Base-by-base conservation (phyloP, 2,329 filamentous ascomycete genomes). In the Apiospora phragmitis region DNA sequence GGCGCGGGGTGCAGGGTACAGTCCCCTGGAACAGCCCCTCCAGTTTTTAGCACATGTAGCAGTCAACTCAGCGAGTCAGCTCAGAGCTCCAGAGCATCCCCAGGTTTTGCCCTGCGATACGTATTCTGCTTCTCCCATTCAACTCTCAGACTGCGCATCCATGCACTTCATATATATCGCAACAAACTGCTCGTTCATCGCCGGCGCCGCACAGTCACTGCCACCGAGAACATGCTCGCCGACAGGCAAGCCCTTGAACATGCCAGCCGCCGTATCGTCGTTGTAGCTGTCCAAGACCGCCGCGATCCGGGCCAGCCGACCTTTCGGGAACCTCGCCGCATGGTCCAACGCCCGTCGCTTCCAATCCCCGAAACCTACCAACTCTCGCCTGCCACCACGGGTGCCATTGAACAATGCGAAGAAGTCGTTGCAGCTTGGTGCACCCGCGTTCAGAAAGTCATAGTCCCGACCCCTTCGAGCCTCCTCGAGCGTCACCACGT, bases 221-320 rank as follows among this genome's bases (percentile, higher is more conserved):
- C 71, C 47, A 35, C 76, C 75, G 68, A 78, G 65, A n/a, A 76
- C 72, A 65, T 77, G 71, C 65, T 74, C 55, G 7, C 76, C 76
- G 29, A 78, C 73, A 26, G 69, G 47, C 24, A 42, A 70, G 18
- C 74, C 76, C 70, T 74, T 75, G 35, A 79, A 73, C 74, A 79
- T 75, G 6, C 41, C 66, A 51, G 72, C 71, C 47, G 75, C 75
- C 32, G 69, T 79, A 29, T 77, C 73, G 18, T 77, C 75, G 2
- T 69, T 75, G 67, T 72, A 75, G 43, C 65, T 65, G 68, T 79
- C 77, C 14, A 79, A 41, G 12, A 77, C 70, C n/a, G 76, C 71
- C 51, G 76, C 65, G 66, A 79, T 79, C 51, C 76, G 75, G 12
- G 76, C 76, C 24, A 77, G 26, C 1, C 73, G 49, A 49, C 76